Conservation (phyloP, 1,139 yeast genomes). For the Yamadazyma taylorii region DNA sequence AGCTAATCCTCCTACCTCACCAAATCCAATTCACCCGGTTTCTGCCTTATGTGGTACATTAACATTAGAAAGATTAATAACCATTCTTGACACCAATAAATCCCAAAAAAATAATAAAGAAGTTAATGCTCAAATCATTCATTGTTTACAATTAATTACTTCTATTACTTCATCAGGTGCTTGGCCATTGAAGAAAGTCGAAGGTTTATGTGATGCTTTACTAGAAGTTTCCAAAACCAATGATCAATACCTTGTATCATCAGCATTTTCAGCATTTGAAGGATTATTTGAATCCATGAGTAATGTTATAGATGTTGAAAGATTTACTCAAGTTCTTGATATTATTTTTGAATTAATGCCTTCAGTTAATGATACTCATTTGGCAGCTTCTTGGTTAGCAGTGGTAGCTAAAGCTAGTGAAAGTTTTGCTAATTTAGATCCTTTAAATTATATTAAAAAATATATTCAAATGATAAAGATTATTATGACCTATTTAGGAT, state of each 20-base stretch:
- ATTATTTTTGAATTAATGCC: conserved; percentile 81
- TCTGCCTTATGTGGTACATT: conserved; percentile 67
- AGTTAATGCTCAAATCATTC: conserved; percentile 61
- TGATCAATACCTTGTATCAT: conserved; percentile 78
- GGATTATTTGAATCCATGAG: conserved; percentile 78
- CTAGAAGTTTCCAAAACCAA: conserved; percentile 77
- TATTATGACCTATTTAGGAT: conserved; percentile 60
- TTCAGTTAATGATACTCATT: conserved; percentile 73
- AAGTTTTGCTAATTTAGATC: conserved; percentile 62
- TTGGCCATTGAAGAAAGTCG: conserved; percentile 77
- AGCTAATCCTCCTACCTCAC: conserved; percentile 76
- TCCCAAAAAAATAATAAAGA: conserved; percentile 45
- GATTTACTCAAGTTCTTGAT: conserved; percentile 63
- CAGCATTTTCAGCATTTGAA: conserved; percentile 85
- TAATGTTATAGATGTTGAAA: conserved; percentile 60
- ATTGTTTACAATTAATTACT: conserved; percentile 70
- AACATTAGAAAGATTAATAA: conserved; percentile 54
- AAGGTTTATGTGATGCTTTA: conserved; percentile 71
- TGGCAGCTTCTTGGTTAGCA: conserved; percentile 94
- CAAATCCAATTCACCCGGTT: conserved; percentile 76
- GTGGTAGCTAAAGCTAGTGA: conserved; percentile 86
- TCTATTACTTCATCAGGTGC: conserved; percentile 70
- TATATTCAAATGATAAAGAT: conserved; percentile 58
- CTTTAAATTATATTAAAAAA: conserved; percentile 54
- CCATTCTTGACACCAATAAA: conserved; percentile 39